Conservation (phyloP, 2,329 filamentous ascomycete genomes). For the Colletotrichum tanaceti region DNA sequence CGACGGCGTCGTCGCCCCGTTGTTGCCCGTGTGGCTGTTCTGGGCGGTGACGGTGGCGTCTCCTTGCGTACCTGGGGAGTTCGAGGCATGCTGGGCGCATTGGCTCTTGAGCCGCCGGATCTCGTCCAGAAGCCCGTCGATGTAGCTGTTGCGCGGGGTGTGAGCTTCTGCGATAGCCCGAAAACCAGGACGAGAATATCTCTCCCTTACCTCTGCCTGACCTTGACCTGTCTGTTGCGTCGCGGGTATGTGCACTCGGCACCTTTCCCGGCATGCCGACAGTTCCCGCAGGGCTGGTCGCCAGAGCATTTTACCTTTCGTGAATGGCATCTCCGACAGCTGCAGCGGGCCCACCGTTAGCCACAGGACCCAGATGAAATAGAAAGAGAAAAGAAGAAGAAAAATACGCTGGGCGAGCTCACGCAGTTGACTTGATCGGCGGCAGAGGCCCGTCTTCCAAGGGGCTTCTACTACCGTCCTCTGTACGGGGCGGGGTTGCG, state of each 20-base stretch:
- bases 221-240: slow-evolving; percentile 49
- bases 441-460: slow-evolving; percentile 37
- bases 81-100: slow-evolving; percentile 1
- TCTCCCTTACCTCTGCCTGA: slow-evolving; percentile 49
- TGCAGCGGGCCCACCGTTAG: slow-evolving; percentile 41
- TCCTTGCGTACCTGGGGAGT: background rate
- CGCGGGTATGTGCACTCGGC: slow-evolving; percentile 50
- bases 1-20: slow-evolving; percentile 20
- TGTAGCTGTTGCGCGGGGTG: slow-evolving; percentile 44
- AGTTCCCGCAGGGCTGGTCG: slow-evolving; percentile 49
- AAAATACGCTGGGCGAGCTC: background rate
- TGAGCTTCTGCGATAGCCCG: slow-evolving; percentile 17
- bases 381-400: no score
- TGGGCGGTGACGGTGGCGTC: background rate
- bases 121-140: slow-evolving; percentile 50
- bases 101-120: slow-evolving; percentile 48
- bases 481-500: slow-evolving; percentile 31
- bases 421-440: slow-evolving; percentile 42
- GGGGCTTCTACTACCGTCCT: slow-evolving; percentile 28
- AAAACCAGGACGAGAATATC: slow-evolving; percentile 38
- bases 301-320: slow-evolving; percentile 52
- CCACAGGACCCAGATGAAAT: background rate
- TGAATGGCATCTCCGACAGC: slow-evolving; percentile 48
- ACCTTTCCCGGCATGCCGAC: slow-evolving; percentile 47
- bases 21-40: slow-evolving; percentile 10